Base-by-base conservation (phyloP, 352 stramenopile genomes). In the Saprolegnia parasitica region DNA sequence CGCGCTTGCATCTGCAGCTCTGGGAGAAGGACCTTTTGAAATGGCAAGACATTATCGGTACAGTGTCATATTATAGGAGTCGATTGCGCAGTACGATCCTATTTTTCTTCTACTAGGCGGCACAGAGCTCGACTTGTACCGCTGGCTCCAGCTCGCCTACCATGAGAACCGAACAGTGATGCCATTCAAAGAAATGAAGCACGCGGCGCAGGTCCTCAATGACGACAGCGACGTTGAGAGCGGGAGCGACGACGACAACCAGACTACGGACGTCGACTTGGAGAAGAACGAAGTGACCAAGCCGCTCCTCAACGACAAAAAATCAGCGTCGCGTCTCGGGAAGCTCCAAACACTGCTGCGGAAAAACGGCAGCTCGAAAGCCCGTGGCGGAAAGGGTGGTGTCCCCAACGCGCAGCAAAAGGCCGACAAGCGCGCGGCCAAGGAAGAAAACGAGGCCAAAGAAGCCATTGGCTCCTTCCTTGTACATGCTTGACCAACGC, bases 21-120 rank as follows among this genome's bases (percentile, higher is more conserved):
- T 98, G 93, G 93, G 91, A 98, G 68, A 91, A 96, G 65, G 93
- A 98, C 68, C 67, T 98, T 6, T 71, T 96, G 47, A 97, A 97
- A 71, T 97, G 84, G 83, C 96, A 96, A 63, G 91, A 97, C 66
- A 75, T 95, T 23, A 79, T 97, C 24, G 92, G 63, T 70, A 60
- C 11, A 6, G 10, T 40, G 50, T 15, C 5, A 24, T 24, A n/a
- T n/a, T 52, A 18, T 18, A 23, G 35, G 4, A 2, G 24, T 16
- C 8, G 13, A 15, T 8, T 58, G 8, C 32, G 32, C 52, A 24
- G 16, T 3, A 16, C 1, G n/a, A 37, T n/a, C 18, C 32, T 18
- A 21, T 68, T 10, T 18, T 20, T 0, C 13, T 50, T 6, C 37
- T n/a, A n/a, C n/a, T n/a, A 70, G 63, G 87, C 2, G 90, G 97